Base-by-base conservation (phyloP, 805 yeast genomes). In the Yueomyces sinensis region DNA sequence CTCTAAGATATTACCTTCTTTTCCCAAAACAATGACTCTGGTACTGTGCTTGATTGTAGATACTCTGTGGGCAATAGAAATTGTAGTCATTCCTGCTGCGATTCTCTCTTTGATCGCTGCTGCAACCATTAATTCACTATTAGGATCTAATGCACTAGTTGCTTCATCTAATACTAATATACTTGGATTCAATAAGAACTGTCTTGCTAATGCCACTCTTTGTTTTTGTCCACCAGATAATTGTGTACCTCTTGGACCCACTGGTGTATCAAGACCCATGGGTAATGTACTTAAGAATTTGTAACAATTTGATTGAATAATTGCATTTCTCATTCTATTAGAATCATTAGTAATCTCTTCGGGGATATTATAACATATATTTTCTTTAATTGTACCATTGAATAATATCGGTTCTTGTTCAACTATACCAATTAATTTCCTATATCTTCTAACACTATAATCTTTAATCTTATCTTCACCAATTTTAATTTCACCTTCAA, bases 171-270 rank as follows among this genome's bases (percentile, higher is more conserved):
- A 60, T 23, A 89, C 74, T 38, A 89, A 61, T n/a, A 89, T 67
- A 5, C 77, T 67, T 2, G 97, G 96, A 31, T 76, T 68, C 34
- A 82, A 65, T 34, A 89, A 66, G 34, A 89, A 65, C 0, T 95
- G 83, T 40, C 97, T 68, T 1, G 96, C 95, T 38, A 89, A 65
- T 6, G 95, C 94, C 30, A 89, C 76, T 45, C 97, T 64, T 56
- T 89, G 97, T 59, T 82, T 82, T 55, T 89, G 97, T 13, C 97
- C 97, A 16, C 96, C 97, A 40, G 94, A 80, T 36, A 89, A 63
- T 50, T 84, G 95, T 0, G 93, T 70, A 14, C 93, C 91, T 36
- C 89, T 71, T 1, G 94, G 75, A 0, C 96, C 96, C 15, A 87
- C 82, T 15, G 68, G 62, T 0, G 97, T 89, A 32, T 84, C 78